phyloP scores from a whole-genome alignment of 2,329 filamentous ascomycete species.

The Alternaria triticina region DNA sequence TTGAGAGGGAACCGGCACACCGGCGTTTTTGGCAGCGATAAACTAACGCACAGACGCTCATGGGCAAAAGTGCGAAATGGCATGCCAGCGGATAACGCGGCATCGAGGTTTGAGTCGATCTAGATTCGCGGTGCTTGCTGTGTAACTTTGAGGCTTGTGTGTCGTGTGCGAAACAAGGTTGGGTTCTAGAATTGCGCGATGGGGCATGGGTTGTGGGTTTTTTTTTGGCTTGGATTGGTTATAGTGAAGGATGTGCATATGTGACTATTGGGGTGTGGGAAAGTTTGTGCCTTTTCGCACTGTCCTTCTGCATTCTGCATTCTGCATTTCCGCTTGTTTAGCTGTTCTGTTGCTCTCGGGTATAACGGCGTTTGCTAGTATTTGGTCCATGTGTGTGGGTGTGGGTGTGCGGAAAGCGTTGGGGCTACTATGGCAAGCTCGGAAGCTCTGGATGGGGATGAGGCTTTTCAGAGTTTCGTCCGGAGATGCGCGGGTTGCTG shows the following conservation, averaged over 20 bases:
- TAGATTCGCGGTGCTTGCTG: slow-evolving; percentile 3
- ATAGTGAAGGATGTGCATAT: neutral
- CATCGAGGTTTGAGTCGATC: neutral
- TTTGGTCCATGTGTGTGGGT: neutral
- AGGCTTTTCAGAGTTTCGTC: neutral
- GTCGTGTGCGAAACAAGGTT: neutral
- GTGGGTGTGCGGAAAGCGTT: neutral
- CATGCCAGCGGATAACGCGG: slow-evolving; percentile 12
- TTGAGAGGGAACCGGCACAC: neutral
- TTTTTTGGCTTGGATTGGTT: neutral
- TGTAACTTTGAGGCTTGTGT: neutral
- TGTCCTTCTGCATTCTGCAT: neutral
- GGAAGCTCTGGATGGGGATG: neutral
- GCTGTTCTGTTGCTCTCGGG: neutral
- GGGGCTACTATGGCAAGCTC: neutral
- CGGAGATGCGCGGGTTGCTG: neutral
- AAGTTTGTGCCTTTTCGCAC: neutral
- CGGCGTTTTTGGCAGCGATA: neutral
- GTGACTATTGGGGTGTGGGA: neutral
- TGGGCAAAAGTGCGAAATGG: slow-evolving; percentile 18
- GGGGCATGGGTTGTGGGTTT: neutral
- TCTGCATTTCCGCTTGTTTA: neutral
- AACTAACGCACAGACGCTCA: slow-evolving; percentile 20
- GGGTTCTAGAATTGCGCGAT: neutral
- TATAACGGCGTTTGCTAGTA: neutral